phyloP scores from a whole-genome alignment of 306 rosid species.

The Calophaca sinica region DNA sequence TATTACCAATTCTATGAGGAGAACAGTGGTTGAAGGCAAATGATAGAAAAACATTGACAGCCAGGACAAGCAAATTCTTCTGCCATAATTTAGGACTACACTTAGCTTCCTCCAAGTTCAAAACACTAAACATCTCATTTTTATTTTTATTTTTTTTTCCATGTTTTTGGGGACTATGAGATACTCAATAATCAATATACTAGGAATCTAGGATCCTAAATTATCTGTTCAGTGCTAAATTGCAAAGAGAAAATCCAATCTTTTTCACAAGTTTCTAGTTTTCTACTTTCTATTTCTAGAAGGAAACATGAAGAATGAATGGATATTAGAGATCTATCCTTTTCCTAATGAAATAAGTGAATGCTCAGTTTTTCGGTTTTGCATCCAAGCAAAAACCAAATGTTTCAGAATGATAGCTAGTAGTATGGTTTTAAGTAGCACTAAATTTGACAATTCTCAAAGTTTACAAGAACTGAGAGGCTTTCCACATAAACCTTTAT shows the following conservation, averaged over 20 bases:
- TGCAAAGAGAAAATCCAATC: background rate
- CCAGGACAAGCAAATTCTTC: too few relatives aligned
- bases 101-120: too few relatives aligned
- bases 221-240: background rate
- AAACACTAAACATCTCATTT: too few relatives aligned
- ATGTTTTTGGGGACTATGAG: background rate
- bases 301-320: background rate
- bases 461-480: slow-evolving; percentile 71
- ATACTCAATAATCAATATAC: background rate
- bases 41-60: too few relatives aligned
- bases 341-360: slow-evolving; percentile 3
- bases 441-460: slow-evolving; percentile 27
- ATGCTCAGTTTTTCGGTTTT: background rate
- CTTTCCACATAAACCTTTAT: slow-evolving; percentile 76
- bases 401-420: background rate
- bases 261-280: background rate
- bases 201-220: background rate
- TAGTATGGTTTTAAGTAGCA: background rate
- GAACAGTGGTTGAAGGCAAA: too few relatives aligned
- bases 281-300: background rate
- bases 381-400: background rate
- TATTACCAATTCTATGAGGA: too few relatives aligned
- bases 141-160: too few relatives aligned
- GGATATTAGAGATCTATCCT: background rate
- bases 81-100: too few relatives aligned